These are phyloP conservation scores for Adansonia gregorii DNA, from an alignment of 441 rosid genomes.

Conservation along the genomic window DNA sequence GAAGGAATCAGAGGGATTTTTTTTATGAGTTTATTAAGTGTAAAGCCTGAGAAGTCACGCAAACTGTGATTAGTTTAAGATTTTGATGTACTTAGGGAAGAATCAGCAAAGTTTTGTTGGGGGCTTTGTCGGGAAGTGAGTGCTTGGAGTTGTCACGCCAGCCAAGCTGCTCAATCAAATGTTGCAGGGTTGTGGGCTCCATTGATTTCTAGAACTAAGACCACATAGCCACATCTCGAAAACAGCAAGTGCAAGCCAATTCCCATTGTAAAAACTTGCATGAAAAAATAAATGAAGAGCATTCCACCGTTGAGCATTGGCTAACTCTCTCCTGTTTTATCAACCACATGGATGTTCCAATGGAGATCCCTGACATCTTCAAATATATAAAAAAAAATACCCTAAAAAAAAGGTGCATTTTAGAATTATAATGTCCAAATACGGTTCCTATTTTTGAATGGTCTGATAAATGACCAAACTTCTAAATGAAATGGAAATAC, in stretches of 20 bases:
- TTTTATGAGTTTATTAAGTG: neutral
- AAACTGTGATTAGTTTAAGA: neutral
- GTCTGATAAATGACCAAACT: neutral
- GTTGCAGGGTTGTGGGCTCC: conserved; percentile 16
- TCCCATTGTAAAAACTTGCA: neutral
- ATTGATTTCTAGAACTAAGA: neutral
- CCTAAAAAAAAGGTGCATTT: neutral
- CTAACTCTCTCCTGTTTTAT: too few species aligned
- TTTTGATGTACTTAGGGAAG: conserved; percentile 12
- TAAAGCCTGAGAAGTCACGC: conserved; percentile 6
- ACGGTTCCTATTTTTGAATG: neutral
- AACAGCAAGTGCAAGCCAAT: neutral
- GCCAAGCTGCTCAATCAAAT: conserved; percentile 25
- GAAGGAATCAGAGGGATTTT: conserved; percentile 16
- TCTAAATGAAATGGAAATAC: conserved; percentile 2
- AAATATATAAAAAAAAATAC: too few species aligned
- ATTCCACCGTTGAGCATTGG: neutral
- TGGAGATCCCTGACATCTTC: too few species aligned
- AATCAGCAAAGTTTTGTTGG: conserved; percentile 22
- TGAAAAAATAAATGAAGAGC: neutral
- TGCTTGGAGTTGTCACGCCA: conserved; percentile 21
- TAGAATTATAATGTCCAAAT: neutral
- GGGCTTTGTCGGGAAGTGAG: conserved; percentile 32
- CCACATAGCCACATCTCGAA: neutral
- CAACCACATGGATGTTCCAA: too few species aligned